phyloP scores from a whole-genome alignment of 2,329 filamentous ascomycete species.

The Dendrostoma leiphaemia region DNA sequence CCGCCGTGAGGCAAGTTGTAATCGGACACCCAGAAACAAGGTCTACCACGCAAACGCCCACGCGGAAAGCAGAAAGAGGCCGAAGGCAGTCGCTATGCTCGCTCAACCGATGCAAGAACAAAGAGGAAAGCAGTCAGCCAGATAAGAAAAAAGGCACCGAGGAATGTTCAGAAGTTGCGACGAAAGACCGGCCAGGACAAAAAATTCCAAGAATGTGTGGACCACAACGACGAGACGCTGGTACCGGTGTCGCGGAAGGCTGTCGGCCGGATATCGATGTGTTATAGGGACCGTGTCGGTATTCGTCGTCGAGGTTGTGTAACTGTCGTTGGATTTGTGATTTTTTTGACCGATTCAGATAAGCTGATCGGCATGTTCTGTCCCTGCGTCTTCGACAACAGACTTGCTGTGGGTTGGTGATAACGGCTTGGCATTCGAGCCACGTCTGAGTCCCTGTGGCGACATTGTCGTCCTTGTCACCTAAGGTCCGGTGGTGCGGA shows the following conservation, averaged over 20 bases:
- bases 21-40: constrained; percentile 7
- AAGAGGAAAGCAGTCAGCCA: constrained; percentile 1
- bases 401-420: constrained; percentile 11
- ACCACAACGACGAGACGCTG: constrained; percentile 2
- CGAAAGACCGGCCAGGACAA: constrained; percentile 4
- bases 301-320: background rate
- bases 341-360: background rate
- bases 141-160: background rate
- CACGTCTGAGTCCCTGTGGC: background rate
- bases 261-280: background rate
- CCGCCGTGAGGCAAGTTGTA: constrained; percentile 19
- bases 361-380: background rate
- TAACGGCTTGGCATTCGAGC: constrained; percentile 21
- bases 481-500: constrained; percentile 32
- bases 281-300: background rate
- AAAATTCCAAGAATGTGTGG: background rate
- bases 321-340: background rate
- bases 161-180: background rate
- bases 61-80: background rate
- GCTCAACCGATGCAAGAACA: constrained; percentile 10
- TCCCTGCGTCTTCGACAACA: constrained; percentile 15
- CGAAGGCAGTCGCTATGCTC: constrained; percentile 17
- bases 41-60: constrained; percentile 16
- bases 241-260: background rate
- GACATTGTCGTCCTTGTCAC: background rate